Percentiles rank a stretch among this genome's conserved stretches.
phyloP scores from a whole-genome alignment of 1,139 yeast species.

The Candida sp. region DNA sequence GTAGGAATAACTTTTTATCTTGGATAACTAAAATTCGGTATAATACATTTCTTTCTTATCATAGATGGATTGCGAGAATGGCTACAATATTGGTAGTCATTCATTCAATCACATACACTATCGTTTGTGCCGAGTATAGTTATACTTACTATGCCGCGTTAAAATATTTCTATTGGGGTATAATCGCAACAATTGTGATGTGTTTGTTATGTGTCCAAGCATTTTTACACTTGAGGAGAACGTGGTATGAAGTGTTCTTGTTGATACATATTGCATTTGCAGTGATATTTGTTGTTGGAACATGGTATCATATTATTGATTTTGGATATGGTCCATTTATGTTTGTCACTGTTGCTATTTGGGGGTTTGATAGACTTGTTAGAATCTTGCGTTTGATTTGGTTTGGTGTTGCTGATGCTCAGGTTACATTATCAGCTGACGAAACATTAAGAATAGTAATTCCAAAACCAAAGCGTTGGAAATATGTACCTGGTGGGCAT shows the following conservation, averaged over 20 bases:
- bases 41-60: constrained; percentile 27
- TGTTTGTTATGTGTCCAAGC: constrained; percentile 32
- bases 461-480: constrained; percentile 36
- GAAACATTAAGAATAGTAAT: constrained; percentile 38
- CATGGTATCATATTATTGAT: constrained; percentile 31
- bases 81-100: constrained; percentile 18
- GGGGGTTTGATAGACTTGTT: constrained; percentile 38
- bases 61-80: constrained; percentile 29
- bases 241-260: constrained; percentile 38
- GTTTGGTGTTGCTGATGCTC: constrained; percentile 35
- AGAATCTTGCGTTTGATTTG: constrained; percentile 24
- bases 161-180: constrained; percentile 40
- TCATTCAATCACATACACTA: constrained; percentile 21
- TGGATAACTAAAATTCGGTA: constrained; percentile 30
- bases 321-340: constrained; percentile 34
- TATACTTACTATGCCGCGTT: neutral
- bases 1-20: constrained; percentile 29
- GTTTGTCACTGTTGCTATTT: constrained; percentile 35
- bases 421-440: constrained; percentile 29
- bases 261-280: constrained; percentile 36
- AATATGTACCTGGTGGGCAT: constrained; percentile 43
- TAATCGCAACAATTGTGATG: constrained; percentile 29
- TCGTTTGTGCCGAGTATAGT: constrained; percentile 22
- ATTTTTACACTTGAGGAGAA: constrained; percentile 31
- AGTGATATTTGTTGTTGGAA: constrained; percentile 30